Evolutionary conservation across 345 rosid genomes (phyloP), one percentile per base, ranked within the genome.

Genomic region (Mallotus nudiflorus): DNA sequence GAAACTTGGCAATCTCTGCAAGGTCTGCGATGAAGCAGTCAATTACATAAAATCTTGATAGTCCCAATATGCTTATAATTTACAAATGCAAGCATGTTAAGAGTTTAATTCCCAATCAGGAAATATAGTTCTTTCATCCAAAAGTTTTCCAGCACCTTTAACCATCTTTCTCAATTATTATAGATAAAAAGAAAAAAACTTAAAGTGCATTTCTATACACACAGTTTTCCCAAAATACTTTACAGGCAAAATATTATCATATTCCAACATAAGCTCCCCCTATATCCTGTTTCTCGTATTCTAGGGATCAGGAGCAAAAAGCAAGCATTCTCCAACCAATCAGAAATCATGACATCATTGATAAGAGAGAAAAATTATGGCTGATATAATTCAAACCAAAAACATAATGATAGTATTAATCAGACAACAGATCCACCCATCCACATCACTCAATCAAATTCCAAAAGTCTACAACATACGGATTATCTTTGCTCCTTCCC

Each of bases 1-100:
- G 80, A 81, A 95, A 92, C 86, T 95, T 95, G 22, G 99, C 99
- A 48, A 95, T 89, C 82, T 89, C 99, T 1, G 92, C 98, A 81
- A 92, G 82, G 88, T 92, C 98, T 95, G 85, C 65, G 73, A 75
- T 18, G 22, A 24, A 67, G n/a, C 14, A 37, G 9, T 31, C 44
- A 35, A 52, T 44, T 27, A 39, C 15, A 5, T 44, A 18, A 46
- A 18, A 66, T n/a, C 35, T 3, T 48, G 58, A 15, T 40, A 42
- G 15, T 2, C 13, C 0, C 28, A 61, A 35, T 25, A 48, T 60
- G 37, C 46, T 8, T 42, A 9, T 12, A 42, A 42, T 28, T 24
- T 20, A 48, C 20, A 59, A 35, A 25, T 59, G 44, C 2, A 24
- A 22, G 70, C 9, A 53, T 42, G 8, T 24, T 44, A 14, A 42